Evolutionary conservation across 345 rosid genomes (phyloP), one percentile per base, ranked within the genome.

Genomic region (Litchi chinensis): DNA sequence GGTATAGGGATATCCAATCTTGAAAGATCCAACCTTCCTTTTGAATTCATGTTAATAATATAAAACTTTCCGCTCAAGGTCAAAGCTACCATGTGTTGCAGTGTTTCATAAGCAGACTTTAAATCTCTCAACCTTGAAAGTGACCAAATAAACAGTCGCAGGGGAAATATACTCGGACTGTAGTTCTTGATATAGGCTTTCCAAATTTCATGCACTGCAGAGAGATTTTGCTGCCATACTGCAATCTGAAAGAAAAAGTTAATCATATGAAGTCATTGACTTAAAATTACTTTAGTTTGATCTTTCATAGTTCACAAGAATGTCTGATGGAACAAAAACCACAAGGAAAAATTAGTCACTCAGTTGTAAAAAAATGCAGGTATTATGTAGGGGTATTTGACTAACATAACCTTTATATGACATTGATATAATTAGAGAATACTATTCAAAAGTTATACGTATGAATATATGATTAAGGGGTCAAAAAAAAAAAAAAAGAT

Each of bases 1-100:
- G 89, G 93, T 77, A 92, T 81, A 70, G 97, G 99, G 76, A 92
- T 89, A 82, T 91, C 96, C 57, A 91, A 79, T 84, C 85, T 88
- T 48, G 92, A 81, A 82, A 87, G 85, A 77, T 64, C 73, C 68
- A 80, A 6, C 68, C 74, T 81, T 77, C 87, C 91, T 59, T 79
- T 39, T 13, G 65, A 32, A 43, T 76, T 79, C 18, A 32, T 71
- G 54, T 19, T 26, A 75, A 87, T 67, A 65, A 86, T 65, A 65
- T 67, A 84, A 79, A 71, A 68, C 79, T 79, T 79, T 76, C 88
- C 86, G 19, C 73, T 81, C 52, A 83, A 59, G 65, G 83, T 84
- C 64, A 93, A 80, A 82, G 76, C 81, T 65, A 95, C 91, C 97
- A 95, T 89, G 78, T 86, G 80, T 87, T 92, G 97, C 90, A 93